These are phyloP conservation scores for Kalaharituber pfeilii DNA, from an alignment of 2,329 filamentous ascomycete genomes.

Conservation along the genomic window DNA sequence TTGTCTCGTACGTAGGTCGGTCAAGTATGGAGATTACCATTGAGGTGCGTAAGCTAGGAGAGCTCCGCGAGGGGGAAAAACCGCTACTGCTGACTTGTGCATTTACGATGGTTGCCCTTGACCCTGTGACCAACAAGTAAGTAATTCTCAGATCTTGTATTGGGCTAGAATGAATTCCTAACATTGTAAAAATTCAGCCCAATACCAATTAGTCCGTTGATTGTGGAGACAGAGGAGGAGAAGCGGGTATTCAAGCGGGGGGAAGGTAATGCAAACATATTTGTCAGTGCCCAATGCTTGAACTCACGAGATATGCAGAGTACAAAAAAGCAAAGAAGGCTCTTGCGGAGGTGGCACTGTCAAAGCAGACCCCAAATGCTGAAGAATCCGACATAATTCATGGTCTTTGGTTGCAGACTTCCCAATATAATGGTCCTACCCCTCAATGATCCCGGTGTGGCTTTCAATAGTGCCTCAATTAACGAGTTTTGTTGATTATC, in stretches of 20 bases:
- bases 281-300: neutral
- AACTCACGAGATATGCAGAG: constrained; percentile 8
- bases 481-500: constrained; percentile 4
- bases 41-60: constrained; percentile 46
- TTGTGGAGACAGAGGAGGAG: constrained; percentile 47
- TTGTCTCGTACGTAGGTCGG: constrained; percentile 17
- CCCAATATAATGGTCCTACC: constrained; percentile 40
- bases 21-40: constrained; percentile 47
- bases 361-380: constrained; percentile 50
- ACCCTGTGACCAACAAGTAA: constrained; percentile 47
- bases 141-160: neutral
- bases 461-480: constrained; percentile 7
- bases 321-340: constrained; percentile 50
- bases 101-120: constrained; percentile 61
- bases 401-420: constrained; percentile 52
- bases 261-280: constrained; percentile 33
- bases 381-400: constrained; percentile 57
- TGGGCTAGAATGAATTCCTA: neutral
- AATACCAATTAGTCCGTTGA: constrained; percentile 42
- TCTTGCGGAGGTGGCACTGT: constrained; percentile 40
- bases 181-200: constrained; percentile 30
- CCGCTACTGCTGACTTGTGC: constrained; percentile 54
- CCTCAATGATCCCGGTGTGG: neutral
- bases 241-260: constrained; percentile 44
- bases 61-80: constrained; percentile 36